phyloP scores from a whole-genome alignment of 441 rosid genomes.

The Oxalis stricta region DNA sequence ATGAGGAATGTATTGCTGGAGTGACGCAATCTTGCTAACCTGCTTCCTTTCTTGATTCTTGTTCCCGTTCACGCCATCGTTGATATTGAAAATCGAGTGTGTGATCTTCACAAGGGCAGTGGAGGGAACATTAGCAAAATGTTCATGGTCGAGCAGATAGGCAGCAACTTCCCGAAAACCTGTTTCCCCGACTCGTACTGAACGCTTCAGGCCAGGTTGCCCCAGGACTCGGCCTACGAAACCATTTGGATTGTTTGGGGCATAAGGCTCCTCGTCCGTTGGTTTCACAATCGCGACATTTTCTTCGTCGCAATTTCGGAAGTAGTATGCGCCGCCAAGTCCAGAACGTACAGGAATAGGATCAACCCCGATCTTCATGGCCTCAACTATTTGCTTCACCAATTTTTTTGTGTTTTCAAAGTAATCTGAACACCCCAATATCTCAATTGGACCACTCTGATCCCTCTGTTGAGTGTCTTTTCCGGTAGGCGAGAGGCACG shows the following conservation, averaged over 20 bases:
- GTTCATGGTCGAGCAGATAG: slow-evolving; percentile 37
- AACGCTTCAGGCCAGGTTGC: slow-evolving; percentile 36
- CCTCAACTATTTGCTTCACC: slow-evolving; percentile 36
- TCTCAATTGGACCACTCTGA: slow-evolving; percentile 42
- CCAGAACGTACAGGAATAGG: slow-evolving; percentile 35
- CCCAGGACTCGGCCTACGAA: slow-evolving; percentile 48
- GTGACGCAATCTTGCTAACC: slow-evolving; percentile 51
- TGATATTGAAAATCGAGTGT: slow-evolving; percentile 40
- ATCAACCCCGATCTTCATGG: slow-evolving; percentile 39
- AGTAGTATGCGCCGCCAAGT: slow-evolving; percentile 46
- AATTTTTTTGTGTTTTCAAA: slow-evolving; percentile 14
- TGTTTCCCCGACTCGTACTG: slow-evolving; percentile 44
- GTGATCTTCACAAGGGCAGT: slow-evolving; percentile 39
- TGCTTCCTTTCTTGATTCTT: slow-evolving; percentile 21
- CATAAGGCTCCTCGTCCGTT: slow-evolving; percentile 54
- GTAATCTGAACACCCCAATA: slow-evolving; percentile 22
- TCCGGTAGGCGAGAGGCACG: slow-evolving; percentile 47
- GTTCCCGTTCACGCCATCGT: slow-evolving; percentile 31
- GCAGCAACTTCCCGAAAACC: slow-evolving; percentile 55
- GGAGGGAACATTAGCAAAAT: slow-evolving; percentile 43
- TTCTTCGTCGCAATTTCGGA: slow-evolving; percentile 29
- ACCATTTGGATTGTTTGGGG: slow-evolving; percentile 51
- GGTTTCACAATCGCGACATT: slow-evolving; percentile 46
- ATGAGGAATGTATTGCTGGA: slow-evolving; percentile 44
- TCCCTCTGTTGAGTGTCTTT: slow-evolving; percentile 36